phyloP scores from a whole-genome alignment of 2,329 filamentous ascomycete genomes.

The Cercospora beticola region DNA sequence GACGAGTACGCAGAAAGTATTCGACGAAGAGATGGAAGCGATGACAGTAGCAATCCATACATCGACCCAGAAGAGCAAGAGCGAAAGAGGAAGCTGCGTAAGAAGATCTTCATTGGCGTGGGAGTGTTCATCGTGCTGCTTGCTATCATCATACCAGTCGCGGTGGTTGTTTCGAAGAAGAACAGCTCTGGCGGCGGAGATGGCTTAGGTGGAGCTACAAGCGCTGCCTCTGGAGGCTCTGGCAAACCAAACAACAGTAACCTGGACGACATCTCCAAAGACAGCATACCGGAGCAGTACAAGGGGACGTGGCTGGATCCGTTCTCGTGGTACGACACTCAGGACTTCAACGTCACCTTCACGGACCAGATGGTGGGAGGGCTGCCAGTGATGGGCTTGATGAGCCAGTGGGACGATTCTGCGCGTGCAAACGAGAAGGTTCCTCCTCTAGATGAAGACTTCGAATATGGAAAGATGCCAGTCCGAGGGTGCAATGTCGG shows the following conservation, averaged over 20 bases:
- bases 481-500: slow-evolving; percentile 90
- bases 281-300: slow-evolving; percentile 55
- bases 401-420: slow-evolving; percentile 82
- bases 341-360: slow-evolving; percentile 91
- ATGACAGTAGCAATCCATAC: slow-evolving; percentile 39
- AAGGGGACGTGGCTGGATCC: slow-evolving; percentile 81
- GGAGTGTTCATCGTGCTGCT: slow-evolving; percentile 44
- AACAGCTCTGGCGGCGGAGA: slow-evolving; percentile 27
- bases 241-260: slow-evolving; percentile 46
- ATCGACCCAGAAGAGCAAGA: slow-evolving; percentile 39
- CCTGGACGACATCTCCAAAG: slow-evolving; percentile 45
- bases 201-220: slow-evolving; percentile 23
- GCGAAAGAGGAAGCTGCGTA: slow-evolving; percentile 53
- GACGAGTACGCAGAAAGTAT: slow-evolving; percentile 43
- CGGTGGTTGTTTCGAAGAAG: slow-evolving; percentile 48
- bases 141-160: slow-evolving; percentile 50
- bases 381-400: slow-evolving; percentile 87
- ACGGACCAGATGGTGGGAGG: slow-evolving; percentile 81
- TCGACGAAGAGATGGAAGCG: slow-evolving; percentile 43
- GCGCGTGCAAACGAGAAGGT: slow-evolving; percentile 74
- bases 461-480: slow-evolving; percentile 75
- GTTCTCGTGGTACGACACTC: slow-evolving; percentile 86
- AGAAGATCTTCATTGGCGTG: slow-evolving; percentile 49
- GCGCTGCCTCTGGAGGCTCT: slow-evolving; percentile 27
- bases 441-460: slow-evolving; percentile 71